Evolutionary conservation across 2,329 filamentous ascomycete genomes (phyloP).

Genomic region (Pleoardoris graminearum): DNA sequence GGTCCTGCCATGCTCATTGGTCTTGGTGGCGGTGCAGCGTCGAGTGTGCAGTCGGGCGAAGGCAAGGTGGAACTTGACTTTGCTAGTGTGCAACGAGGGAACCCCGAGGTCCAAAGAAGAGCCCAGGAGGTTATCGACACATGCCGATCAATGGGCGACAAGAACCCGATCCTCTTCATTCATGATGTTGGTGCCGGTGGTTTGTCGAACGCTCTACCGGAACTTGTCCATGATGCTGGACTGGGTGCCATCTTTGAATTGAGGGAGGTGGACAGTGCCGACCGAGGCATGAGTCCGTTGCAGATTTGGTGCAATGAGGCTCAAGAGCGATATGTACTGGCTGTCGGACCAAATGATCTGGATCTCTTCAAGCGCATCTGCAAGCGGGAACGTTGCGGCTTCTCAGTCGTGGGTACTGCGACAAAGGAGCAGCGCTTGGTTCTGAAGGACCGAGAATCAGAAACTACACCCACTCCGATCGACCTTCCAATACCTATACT

Average conservation of each 20-base stretch:
- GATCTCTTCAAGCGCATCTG: conserved; percentile 71
- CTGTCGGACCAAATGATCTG: conserved; percentile 78
- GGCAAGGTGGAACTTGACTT: conserved; percentile 92
- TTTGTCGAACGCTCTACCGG: conserved; percentile 79
- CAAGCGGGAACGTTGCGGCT: conserved; percentile 85
- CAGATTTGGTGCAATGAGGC: conserved; percentile 99
- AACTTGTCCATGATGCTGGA: conserved; percentile 88
- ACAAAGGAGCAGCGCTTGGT: conserved; percentile 73
- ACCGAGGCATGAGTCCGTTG: conserved; percentile 89
- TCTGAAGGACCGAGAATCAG: conserved; percentile 78
- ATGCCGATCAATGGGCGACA: conserved; percentile 78
- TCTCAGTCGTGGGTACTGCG: conserved; percentile 85
- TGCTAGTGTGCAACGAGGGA: conserved; percentile 94
- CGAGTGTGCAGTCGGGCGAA: conserved; percentile 85
- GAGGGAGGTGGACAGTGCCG: conserved; percentile 88
- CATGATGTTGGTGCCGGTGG: conserved; percentile 97
- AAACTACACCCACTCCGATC: conserved; percentile 75
- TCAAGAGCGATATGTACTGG: conserved; percentile 92
- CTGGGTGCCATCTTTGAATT: conserved; percentile 91
- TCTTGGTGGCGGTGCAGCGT: conserved; percentile 91
- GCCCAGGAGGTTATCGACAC: conserved; percentile 98
- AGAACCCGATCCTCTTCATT: conserved; percentile 94
- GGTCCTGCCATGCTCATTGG: conserved; percentile 98
- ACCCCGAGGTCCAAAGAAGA: conserved; percentile 92
- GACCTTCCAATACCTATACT: conserved; percentile 86